These are phyloP conservation scores for Turnera subulata DNA, from an alignment of 345 rosid species.

Conservation along the genomic window DNA sequence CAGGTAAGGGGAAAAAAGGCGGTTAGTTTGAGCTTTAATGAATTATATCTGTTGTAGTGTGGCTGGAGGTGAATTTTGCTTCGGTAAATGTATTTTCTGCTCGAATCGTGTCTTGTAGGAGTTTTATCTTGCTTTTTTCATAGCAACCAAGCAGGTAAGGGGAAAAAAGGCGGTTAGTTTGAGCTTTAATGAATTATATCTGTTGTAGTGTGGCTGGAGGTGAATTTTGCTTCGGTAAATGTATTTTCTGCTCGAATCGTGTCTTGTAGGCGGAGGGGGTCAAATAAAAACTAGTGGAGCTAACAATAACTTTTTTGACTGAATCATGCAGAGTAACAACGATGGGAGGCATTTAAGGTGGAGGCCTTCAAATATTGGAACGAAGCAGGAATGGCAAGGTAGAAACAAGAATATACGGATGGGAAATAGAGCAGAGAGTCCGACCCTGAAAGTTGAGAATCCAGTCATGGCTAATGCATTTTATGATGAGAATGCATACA, in stretches of 20 bases:
- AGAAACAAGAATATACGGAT: constrained; percentile 57
- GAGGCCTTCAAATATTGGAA: constrained; percentile 52
- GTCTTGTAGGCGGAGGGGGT: background rate
- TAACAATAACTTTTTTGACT: background rate
- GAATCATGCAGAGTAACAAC: constrained; percentile 38
- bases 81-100: background rate
- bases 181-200: no score
- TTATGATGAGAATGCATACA: constrained; percentile 61
- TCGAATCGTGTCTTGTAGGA: background rate
- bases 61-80: background rate
- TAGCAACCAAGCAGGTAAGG: no score
- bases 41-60: background rate
- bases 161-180: no score
- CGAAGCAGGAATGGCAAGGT: constrained; percentile 85
- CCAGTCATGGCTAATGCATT: constrained; percentile 64
- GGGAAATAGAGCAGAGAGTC: constrained; percentile 61
- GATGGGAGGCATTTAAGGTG: constrained; percentile 59
- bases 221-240: background rate
- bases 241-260: no score
- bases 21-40: no score
- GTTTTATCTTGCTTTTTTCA: background rate
- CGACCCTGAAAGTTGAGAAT: constrained; percentile 47
- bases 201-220: background rate
- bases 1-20: no score
- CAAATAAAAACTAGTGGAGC: background rate